Conservation (phyloP, 2,329 filamentous ascomycete genomes). For the Arthroderma sp. region DNA sequence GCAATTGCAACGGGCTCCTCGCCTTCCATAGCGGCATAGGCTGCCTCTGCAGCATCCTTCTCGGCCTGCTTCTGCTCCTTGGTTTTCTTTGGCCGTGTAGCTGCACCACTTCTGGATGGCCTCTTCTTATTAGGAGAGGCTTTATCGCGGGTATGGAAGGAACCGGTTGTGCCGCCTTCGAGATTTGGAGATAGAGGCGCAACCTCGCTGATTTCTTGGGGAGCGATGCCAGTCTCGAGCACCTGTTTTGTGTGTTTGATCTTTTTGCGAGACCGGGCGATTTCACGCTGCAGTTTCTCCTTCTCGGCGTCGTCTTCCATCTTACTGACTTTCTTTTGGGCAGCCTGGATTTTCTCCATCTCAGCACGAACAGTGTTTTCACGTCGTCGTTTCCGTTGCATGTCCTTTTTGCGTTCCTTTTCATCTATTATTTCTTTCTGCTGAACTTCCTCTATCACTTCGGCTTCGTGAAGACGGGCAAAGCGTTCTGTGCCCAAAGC, state of each 20-base stretch:
- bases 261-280: conserved; percentile 84
- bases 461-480: conserved; percentile 62
- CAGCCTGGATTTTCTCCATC: conserved; percentile 66
- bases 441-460: conserved; percentile 74
- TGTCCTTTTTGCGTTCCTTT: conserved; percentile 99
- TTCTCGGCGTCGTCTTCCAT: conserved; percentile 73
- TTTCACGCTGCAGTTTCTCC: conserved; percentile 68
- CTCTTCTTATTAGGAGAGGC: conserved; percentile 41
- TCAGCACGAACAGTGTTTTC: conserved; percentile 92
- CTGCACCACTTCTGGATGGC: conserved; percentile 39
- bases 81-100: conserved; percentile 71
- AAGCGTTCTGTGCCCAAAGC: conserved; percentile 64
- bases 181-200: conserved; percentile 65
- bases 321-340: conserved; percentile 62
- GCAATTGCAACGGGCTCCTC: conserved; percentile 39
- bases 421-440: conserved; percentile 83
- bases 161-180: conserved; percentile 74
- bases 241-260: conserved; percentile 80
- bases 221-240: conserved; percentile 65
- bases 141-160: conserved; percentile 59
- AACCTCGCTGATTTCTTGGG: conserved; percentile 60
- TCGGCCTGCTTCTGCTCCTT: conserved; percentile 60
- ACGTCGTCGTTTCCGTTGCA: conserved; percentile 90
- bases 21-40: conserved; percentile 56
- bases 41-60: conserved; percentile 69